These are phyloP conservation scores for Boletus vermiculosoides DNA, from an alignment of 768 basidiomycete genomes.

Conservation along the genomic window DNA sequence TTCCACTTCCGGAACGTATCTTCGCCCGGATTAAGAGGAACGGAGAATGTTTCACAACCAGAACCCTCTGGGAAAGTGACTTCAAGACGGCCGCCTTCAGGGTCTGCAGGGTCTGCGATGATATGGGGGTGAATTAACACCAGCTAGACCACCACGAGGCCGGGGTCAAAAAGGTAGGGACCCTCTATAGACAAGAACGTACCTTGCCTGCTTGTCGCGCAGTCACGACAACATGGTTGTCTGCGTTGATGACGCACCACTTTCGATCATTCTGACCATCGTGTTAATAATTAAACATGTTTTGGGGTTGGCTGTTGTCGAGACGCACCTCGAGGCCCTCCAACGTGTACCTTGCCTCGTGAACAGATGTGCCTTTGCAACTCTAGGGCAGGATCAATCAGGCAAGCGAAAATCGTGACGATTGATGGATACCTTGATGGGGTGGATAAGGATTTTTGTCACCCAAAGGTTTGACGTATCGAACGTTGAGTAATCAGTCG, in stretches of 20 bases:
- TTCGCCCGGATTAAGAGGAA: constrained; percentile 56
- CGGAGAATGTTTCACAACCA: constrained; percentile 52
- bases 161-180: neutral
- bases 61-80: constrained; percentile 62
- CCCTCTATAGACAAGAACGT: neutral
- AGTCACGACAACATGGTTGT: constrained; percentile 55
- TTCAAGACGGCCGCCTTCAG: constrained; percentile 48
- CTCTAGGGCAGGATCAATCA: constrained; percentile 45
- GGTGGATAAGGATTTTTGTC: constrained; percentile 61
- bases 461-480: constrained; percentile 41
- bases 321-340: constrained; percentile 62
- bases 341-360: constrained; percentile 52
- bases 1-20: constrained; percentile 53
- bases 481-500: constrained; percentile 20
- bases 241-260: constrained; percentile 67
- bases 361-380: constrained; percentile 65
- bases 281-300: neutral
- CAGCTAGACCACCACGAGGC: constrained; percentile 44
- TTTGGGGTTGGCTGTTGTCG: neutral
- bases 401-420: neutral
- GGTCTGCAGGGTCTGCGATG: constrained; percentile 42
- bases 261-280: constrained; percentile 60
- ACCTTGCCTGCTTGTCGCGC: constrained; percentile 66
- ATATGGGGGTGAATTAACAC: constrained; percentile 63
- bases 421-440: constrained; percentile 51